These are phyloP conservation scores for Boletus pseudopeckii DNA, from an alignment of 768 basidiomycete species.

Conservation along the genomic window DNA sequence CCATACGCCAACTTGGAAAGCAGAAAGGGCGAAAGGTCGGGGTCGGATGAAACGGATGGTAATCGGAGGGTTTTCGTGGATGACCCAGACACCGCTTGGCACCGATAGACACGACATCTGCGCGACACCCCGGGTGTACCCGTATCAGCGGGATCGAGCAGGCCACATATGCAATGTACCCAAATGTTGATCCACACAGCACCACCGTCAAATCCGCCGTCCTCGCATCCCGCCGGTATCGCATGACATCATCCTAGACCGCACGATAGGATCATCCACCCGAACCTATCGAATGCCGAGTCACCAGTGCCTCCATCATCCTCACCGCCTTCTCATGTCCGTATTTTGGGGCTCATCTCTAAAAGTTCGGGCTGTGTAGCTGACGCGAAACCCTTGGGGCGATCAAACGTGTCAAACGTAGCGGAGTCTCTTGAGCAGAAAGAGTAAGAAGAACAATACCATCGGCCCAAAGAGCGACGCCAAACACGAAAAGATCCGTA, in stretches of 20 bases:
- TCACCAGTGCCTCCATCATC: background rate
- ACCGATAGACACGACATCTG: background rate
- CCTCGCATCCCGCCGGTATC: background rate
- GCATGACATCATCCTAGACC: background rate
- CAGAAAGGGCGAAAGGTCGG: background rate
- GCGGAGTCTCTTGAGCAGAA: background rate
- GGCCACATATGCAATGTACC: background rate
- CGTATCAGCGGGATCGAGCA: background rate
- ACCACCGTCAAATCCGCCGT: background rate
- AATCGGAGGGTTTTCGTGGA: background rate
- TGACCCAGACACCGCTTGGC: background rate
- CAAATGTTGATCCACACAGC: slow-evolving; percentile 3
- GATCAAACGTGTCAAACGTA: slow-evolving; percentile 3
- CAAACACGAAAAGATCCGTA: background rate
- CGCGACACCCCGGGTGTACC: background rate
- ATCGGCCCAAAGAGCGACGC: background rate
- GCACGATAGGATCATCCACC: background rate
- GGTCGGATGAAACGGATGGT: background rate
- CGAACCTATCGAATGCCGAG: background rate
- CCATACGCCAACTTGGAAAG: no score
- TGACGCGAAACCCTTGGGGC: background rate
- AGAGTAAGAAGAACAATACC: slow-evolving; percentile 5
- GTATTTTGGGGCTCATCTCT: background rate
- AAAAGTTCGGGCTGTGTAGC: background rate
- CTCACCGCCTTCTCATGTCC: background rate